Conservation (phyloP, 306 rosid genomes). For the Heteromeles arbutifolia region DNA sequence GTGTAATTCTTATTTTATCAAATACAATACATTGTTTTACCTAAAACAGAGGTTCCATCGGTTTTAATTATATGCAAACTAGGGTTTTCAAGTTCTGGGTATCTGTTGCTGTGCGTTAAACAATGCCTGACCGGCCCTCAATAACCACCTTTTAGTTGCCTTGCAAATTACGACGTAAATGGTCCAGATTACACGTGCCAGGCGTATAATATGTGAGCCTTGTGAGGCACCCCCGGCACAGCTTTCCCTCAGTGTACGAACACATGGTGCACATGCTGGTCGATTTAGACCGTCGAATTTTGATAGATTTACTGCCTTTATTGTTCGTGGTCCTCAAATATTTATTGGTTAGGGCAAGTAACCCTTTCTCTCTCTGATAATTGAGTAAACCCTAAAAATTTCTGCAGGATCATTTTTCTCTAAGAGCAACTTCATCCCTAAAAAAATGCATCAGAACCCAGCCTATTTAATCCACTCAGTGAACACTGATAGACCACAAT, state of each 20-base stretch:
- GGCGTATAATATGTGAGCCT: slow-evolving; percentile 26
- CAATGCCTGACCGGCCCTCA: not conserved
- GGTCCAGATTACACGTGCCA: slow-evolving; percentile 66
- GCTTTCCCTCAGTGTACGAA: slow-evolving; percentile 22
- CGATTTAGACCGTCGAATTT: slow-evolving; percentile 34
- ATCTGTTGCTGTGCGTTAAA: not conserved
- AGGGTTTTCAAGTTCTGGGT: not conserved
- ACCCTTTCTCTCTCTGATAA: not conserved
- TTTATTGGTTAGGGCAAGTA: slow-evolving; percentile 32
- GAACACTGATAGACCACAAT: too few relatives aligned
- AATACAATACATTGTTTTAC: not conserved
- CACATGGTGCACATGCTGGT: slow-evolving; percentile 29
- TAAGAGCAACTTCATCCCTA: too few relatives aligned
- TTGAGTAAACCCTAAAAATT: slow-evolving; percentile 32
- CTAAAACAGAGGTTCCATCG: not conserved
- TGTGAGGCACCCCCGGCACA: slow-evolving; percentile 21
- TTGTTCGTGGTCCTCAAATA: slow-evolving; percentile 42
- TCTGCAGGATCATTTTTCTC: slow-evolving; percentile 47
- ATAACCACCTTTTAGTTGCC: not conserved
- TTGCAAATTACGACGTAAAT: slow-evolving; percentile 12
- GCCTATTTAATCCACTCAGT: too few relatives aligned
- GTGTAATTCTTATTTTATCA: too few relatives aligned
- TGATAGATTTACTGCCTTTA: slow-evolving; percentile 16
- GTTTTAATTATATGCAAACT: not conserved
- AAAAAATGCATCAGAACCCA: too few relatives aligned